A percentile compares a stretch with the other conserved stretches of the same genome.
These are phyloP conservation scores for Cyclotella baltica DNA, from an alignment of 108 stramenopile species.

Conservation along the genomic window DNA sequence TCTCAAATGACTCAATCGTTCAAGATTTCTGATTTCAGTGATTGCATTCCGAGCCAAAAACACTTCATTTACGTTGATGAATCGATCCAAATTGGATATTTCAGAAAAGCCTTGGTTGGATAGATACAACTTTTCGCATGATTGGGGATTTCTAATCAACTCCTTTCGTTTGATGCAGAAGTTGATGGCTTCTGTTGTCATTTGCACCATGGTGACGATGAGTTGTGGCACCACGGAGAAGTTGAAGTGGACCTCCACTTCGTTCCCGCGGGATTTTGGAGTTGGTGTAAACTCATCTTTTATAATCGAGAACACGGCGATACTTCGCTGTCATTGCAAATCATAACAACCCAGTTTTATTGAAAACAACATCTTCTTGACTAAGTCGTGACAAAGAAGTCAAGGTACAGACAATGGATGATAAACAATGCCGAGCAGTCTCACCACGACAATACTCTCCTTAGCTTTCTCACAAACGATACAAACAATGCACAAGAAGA, in stretches of 20 bases:
- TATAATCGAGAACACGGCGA: too few species aligned
- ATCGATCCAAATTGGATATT: conserved; percentile 73
- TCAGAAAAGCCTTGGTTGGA: conserved; percentile 75
- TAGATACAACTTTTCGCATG: conserved; percentile 82
- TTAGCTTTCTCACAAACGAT: background rate
- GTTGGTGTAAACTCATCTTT: too few species aligned
- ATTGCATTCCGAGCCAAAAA: conserved; percentile 78
- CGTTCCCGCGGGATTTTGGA: too few species aligned
- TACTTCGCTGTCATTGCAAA: too few species aligned
- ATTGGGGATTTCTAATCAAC: conserved; percentile 57
- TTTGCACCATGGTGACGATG: background rate
- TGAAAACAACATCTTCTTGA: too few species aligned
- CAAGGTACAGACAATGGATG: too few species aligned
- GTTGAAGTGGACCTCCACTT: background rate
- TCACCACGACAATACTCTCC: background rate
- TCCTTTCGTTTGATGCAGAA: conserved; percentile 57
- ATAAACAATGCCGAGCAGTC: background rate
- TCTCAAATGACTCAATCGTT: conserved; percentile 33
- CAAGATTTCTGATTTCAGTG: conserved; percentile 49
- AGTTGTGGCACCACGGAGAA: too few species aligned
- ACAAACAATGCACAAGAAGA: background rate
- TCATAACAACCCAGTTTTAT: too few species aligned
- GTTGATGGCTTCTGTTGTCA: conserved; percentile 36
- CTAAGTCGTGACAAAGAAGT: too few species aligned
- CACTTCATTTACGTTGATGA: conserved; percentile 68